Conservation (phyloP, 305 asterid species). For the Fraxinus platypoda region DNA sequence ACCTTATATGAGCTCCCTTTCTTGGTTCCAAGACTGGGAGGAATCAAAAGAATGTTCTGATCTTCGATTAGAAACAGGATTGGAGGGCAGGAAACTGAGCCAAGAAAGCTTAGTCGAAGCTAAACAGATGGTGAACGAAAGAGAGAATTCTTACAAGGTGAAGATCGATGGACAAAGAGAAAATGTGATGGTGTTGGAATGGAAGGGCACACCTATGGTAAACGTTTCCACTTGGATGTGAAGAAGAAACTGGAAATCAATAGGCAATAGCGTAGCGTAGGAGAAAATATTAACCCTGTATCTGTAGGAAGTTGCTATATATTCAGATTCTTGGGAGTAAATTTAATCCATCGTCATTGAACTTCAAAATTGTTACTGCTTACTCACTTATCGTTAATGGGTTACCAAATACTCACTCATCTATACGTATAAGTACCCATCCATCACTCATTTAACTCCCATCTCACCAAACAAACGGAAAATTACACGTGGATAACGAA, state of each 20-base stretch:
- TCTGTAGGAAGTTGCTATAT: neutral
- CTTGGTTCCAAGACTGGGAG: constrained; percentile 24
- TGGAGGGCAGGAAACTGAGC: constrained; percentile 27
- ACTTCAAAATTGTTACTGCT: no score
- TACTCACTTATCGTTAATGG: no score
- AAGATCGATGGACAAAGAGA: constrained; percentile 24
- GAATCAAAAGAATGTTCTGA: constrained; percentile 18
- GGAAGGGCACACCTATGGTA: constrained; percentile 30
- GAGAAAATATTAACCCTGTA: neutral
- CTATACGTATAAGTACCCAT: no score
- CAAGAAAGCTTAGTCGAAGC: constrained; percentile 25
- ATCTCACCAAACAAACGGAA: no score
- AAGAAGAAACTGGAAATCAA: neutral
- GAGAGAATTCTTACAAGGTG: constrained; percentile 24
- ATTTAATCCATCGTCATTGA: no score
- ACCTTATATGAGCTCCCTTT: constrained; percentile 13
- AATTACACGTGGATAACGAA: no score
- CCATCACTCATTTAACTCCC: no score
- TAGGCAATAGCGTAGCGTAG: no score
- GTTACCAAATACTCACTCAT: no score
- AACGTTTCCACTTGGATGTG: constrained; percentile 16
- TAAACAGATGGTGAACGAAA: constrained; percentile 27
- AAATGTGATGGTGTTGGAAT: constrained; percentile 32
- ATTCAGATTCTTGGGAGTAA: neutral
- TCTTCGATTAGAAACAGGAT: neutral